phyloP scores from a whole-genome alignment of 208 protist genomes.

The Wallacemonas sp. region DNA sequence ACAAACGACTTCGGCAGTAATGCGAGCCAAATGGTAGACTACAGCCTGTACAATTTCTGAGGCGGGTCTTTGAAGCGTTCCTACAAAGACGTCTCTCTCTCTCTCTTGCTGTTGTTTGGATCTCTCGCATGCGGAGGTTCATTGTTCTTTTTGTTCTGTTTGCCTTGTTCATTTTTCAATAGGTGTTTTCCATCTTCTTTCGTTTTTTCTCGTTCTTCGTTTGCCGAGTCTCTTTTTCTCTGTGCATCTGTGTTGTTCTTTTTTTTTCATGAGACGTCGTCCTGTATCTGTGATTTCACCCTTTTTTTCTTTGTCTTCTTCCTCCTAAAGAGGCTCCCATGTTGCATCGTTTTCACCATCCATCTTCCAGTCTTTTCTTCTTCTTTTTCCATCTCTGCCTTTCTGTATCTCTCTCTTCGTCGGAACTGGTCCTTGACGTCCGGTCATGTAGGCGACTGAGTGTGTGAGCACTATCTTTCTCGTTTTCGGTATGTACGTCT shows the following conservation, averaged over 20 bases:
- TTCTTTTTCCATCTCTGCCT: background rate
- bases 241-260: background rate
- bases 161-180: background rate
- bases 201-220: background rate
- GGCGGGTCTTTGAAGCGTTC: too few species aligned
- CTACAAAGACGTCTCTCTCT: too few species aligned
- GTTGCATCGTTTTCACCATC: background rate
- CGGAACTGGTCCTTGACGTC: too few species aligned
- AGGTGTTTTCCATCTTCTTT: background rate
- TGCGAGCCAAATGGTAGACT: background rate
- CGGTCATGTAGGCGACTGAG: too few species aligned
- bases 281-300: background rate
- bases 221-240: background rate
- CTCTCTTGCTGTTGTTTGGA: too few species aligned
- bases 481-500: too few species aligned
- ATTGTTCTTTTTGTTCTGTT: background rate
- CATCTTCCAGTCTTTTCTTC: slow-evolving; percentile 7
- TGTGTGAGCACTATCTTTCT: too few species aligned
- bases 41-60: slow-evolving; percentile 10
- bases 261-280: background rate
- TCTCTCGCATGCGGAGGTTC: background rate
- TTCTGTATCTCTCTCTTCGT: background rate
- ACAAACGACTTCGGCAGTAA: slow-evolving; percentile 13
- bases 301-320: slow-evolving; percentile 13
- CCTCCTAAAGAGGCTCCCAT: too few species aligned